phyloP scores from a whole-genome alignment of 2,329 filamentous ascomycete species.

The Boeremia lycopersici region DNA sequence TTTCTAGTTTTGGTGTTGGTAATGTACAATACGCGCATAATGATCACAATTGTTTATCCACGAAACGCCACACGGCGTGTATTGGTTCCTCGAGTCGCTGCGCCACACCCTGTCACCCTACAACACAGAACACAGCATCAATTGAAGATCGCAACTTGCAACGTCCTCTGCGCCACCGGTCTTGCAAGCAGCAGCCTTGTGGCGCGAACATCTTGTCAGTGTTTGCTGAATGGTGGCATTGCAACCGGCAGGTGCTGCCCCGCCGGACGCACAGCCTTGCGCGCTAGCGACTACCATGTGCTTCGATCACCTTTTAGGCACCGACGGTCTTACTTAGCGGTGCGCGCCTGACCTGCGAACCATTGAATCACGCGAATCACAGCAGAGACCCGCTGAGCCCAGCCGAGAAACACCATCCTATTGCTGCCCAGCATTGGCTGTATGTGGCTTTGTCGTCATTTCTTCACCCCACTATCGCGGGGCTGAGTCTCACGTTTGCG shows the following conservation, averaged over 20 bases:
- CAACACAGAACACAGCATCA: not conserved
- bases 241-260: not conserved
- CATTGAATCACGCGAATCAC: not conserved
- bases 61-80: no score
- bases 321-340: not conserved
- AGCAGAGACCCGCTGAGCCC: not conserved
- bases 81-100: no score
- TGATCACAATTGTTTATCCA: not conserved
- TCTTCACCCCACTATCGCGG: slow-evolving; percentile 14
- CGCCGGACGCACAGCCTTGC: slow-evolving; percentile 7
- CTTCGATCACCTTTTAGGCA: slow-evolving; percentile 1
- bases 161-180: not conserved
- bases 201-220: not conserved
- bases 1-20: not conserved
- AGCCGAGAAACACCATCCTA: not conserved
- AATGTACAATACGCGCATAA: not conserved
- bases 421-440: not conserved
- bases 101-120: no score
- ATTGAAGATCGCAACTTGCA: not conserved
- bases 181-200: not conserved
- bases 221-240: not conserved
- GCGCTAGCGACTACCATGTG: slow-evolving; percentile 4
- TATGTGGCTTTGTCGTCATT: slow-evolving; percentile 12
- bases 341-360: slow-evolving; percentile 18
- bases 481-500: slow-evolving; percentile 4